Evolutionary conservation across 1,139 yeast genomes (phyloP).

Genomic region (Scheffersomyces segobiensis): DNA sequence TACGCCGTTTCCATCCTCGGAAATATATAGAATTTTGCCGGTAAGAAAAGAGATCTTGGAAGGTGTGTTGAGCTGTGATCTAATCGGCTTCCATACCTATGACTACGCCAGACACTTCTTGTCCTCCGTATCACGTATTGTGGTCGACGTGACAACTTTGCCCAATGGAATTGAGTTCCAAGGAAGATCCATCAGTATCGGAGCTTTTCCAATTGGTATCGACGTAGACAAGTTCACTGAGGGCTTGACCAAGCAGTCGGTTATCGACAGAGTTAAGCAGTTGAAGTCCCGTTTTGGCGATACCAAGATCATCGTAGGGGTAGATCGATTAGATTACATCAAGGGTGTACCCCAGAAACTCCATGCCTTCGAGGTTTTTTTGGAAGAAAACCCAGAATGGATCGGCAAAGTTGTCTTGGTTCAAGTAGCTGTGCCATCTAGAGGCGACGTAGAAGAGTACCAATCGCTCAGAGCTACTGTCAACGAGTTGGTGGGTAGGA

Average conservation of each 20-base stretch:
- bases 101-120: slow-evolving; percentile 98
- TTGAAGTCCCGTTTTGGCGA: slow-evolving; percentile 65
- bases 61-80: slow-evolving; percentile 92
- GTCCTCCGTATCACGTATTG: slow-evolving; percentile 84
- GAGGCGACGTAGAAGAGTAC: slow-evolving; percentile 98
- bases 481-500: slow-evolving; percentile 93
- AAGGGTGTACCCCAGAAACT: slow-evolving; percentile 97
- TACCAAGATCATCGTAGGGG: slow-evolving; percentile 89
- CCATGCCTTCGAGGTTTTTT: slow-evolving; percentile 91
- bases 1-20: slow-evolving; percentile 97
- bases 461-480: slow-evolving; percentile 92
- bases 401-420: slow-evolving; percentile 94
- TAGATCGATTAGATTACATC: slow-evolving; percentile 91
- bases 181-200: slow-evolving; percentile 79
- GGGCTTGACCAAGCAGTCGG: slow-evolving; percentile 67
- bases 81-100: slow-evolving; percentile 98
- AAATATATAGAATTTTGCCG: slow-evolving; percentile 92
- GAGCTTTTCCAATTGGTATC: slow-evolving; percentile 98
- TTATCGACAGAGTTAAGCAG: slow-evolving; percentile 62
- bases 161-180: slow-evolving; percentile 89
- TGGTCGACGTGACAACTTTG: slow-evolving; percentile 71
- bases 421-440: slow-evolving; percentile 96
- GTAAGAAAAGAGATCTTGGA: slow-evolving; percentile 88
- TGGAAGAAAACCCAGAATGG: slow-evolving; percentile 96
- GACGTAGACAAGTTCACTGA: slow-evolving; percentile 89